Evolutionary conservation across 2,329 filamentous ascomycete genomes (phyloP), one percentile per base, ranked within the genome.

Genomic region (Exophiala sideris): DNA sequence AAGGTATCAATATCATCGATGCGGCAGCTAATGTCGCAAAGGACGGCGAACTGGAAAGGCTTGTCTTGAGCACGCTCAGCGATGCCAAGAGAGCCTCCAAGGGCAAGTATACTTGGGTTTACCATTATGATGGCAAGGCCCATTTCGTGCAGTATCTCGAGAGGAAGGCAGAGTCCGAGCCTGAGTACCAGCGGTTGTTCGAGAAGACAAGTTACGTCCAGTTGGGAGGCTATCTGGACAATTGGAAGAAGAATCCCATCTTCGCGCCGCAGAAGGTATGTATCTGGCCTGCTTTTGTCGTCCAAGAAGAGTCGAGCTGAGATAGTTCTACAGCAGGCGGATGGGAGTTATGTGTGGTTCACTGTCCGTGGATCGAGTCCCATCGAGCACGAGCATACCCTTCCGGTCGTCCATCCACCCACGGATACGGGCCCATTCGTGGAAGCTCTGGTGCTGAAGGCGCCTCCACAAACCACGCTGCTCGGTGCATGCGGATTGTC

Each of bases 91-190:
- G 69, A 53, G 68, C 66, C 64, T 73, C 69, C n/a, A 62, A 61
- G 8, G 75, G 75, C 0, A 73, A 74, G 56, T 76, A 76, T 50
- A 68, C 51, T 2, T 62, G 66, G 11, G 70, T 75, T 0, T 70
- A 71, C 45, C 73, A 77, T 58, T 76, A 74, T 51, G 71, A 76
- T 38, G 62, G 66, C 10, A 77, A 77, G 57, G 73, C 70, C 4
- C 62, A 62, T 1, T 67, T 64, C 4, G 65, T 61, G 2, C 59
- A 65, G 2, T 74, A 74, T 44, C 59, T 44, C 52, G 64, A 14
- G 44, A 49, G n/a, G 14, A 42, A 48, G 38, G 42, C 21, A 11
- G 3, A 42, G 6, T 18, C 7, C 10, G 14, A 12, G 10, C n/a
- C 36, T 8, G 32, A 33, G 3, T 63, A 68, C 56, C 64, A 63